These are phyloP conservation scores for Hanseniaspora pseudoguilliermondii DNA, from an alignment of 805 yeast genomes.

Conservation along the genomic window DNA sequence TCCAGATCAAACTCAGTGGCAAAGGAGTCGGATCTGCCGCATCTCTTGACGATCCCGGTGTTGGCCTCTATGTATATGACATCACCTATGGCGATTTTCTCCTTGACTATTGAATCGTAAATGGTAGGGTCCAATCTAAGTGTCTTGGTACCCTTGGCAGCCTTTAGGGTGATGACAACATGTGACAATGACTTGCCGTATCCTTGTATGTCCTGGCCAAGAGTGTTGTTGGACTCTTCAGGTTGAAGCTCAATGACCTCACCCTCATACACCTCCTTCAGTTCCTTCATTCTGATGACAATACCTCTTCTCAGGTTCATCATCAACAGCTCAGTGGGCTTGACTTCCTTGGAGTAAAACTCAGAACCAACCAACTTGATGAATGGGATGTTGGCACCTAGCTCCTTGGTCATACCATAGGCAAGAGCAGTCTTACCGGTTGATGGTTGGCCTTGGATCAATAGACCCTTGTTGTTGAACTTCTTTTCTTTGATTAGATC, in stretches of 20 bases:
- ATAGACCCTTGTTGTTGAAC: slow-evolving; percentile 90
- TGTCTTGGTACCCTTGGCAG: slow-evolving; percentile 83
- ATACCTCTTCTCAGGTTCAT: slow-evolving; percentile 94
- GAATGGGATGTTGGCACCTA: slow-evolving; percentile 95
- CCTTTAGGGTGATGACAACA: slow-evolving; percentile 84
- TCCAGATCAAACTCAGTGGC: slow-evolving; percentile 97
- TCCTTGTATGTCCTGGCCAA: slow-evolving; percentile 50
- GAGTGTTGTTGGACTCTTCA: slow-evolving; percentile 90
- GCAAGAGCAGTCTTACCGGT: slow-evolving; percentile 98
- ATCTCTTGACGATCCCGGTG: slow-evolving; percentile 93
- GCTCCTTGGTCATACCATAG: slow-evolving; percentile 84
- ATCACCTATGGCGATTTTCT: slow-evolving; percentile 87
- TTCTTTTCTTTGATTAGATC: slow-evolving; percentile 84
- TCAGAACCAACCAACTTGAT: slow-evolving; percentile 95
- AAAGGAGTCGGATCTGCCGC: slow-evolving; percentile 96
- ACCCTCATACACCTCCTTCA: slow-evolving; percentile 95
- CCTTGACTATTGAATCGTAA: slow-evolving; percentile 89
- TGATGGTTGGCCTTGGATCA: slow-evolving; percentile 95
- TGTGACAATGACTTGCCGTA: slow-evolving; percentile 94
- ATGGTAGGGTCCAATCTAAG: slow-evolving; percentile 82
- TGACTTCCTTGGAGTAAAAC: slow-evolving; percentile 87
- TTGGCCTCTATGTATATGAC: slow-evolving; percentile 94
- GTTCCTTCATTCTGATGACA: slow-evolving; percentile 90
- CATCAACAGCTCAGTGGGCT: slow-evolving; percentile 91
- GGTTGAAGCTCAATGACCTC: slow-evolving; percentile 93